phyloP scores from a whole-genome alignment of 352 stramenopile genomes.

The Phytophthora rubi region DNA sequence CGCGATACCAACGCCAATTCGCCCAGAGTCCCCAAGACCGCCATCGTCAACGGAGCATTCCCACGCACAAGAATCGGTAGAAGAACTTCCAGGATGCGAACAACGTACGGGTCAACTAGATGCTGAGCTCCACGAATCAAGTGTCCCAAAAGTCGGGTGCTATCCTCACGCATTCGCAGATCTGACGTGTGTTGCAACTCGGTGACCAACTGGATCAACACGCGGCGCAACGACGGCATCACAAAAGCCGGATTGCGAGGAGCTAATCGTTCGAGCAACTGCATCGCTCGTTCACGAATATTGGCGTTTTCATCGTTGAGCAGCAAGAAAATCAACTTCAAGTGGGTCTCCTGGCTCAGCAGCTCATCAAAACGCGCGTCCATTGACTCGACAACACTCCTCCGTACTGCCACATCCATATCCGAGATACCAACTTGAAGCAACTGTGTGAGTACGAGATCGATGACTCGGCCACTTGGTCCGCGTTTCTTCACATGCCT shows the following conservation, averaged over 20 bases:
- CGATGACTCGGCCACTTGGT: slow-evolving; percentile 90
- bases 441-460: slow-evolving; percentile 93
- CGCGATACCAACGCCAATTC: slow-evolving; percentile 94
- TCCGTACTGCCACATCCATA: slow-evolving; percentile 88
- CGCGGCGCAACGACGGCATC: slow-evolving; percentile 92
- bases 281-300: slow-evolving; percentile 92
- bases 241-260: slow-evolving; percentile 96
- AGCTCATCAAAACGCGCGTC: slow-evolving; percentile 94
- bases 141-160: slow-evolving; percentile 83
- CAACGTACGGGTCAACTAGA: slow-evolving; percentile 87
- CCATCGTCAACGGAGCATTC: slow-evolving; percentile 81
- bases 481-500: slow-evolving; percentile 77
- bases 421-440: slow-evolving; percentile 94
- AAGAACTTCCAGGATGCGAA: slow-evolving; percentile 74
- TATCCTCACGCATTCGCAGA: slow-evolving; percentile 86
- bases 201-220: slow-evolving; percentile 95
- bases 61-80: slow-evolving; percentile 89
- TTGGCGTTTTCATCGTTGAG: slow-evolving; percentile 93
- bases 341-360: slow-evolving; percentile 92
- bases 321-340: slow-evolving; percentile 94
- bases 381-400: slow-evolving; percentile 94
- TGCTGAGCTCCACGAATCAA: slow-evolving; percentile 88
- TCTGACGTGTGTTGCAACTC: slow-evolving; percentile 95
- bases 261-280: slow-evolving; percentile 94
- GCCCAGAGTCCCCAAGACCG: slow-evolving; percentile 84